Percentiles rank a stretch among this genome's conserved stretches.
These are phyloP conservation scores for Thuidium tamariscinum DNA, from an alignment of 225 moss, liverwort and hornwort genomes.

Conservation along the genomic window DNA sequence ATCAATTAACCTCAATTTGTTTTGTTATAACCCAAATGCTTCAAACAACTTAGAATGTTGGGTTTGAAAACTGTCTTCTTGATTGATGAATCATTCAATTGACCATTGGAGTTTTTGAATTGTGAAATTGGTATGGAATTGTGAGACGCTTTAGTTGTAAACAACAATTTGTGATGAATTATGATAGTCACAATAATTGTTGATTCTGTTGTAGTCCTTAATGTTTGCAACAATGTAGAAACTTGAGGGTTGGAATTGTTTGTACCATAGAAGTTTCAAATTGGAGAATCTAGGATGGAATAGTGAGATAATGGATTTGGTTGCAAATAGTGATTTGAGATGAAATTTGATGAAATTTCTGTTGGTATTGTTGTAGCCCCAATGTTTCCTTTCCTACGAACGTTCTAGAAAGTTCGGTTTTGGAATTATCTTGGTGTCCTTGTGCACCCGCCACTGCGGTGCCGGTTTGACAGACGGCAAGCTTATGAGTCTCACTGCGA, in stretches of 20 bases:
- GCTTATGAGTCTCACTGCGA: background rate
- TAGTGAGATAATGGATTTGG: background rate
- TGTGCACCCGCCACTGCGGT: background rate
- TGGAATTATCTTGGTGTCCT: background rate
- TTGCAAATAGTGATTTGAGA: background rate
- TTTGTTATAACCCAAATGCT: background rate
- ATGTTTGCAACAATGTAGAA: background rate
- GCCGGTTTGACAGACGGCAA: background rate
- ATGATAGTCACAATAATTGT: no score
- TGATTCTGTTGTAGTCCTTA: background rate
- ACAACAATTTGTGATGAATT: no score
- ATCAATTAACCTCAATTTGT: no score
- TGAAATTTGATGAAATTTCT: background rate
- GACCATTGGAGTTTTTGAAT: accelerated
- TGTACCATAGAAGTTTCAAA: background rate
- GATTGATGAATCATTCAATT: accelerated
- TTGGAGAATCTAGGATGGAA: background rate
- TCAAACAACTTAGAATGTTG: background rate
- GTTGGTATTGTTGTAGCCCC: background rate
- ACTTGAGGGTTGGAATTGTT: background rate
- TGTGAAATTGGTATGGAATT: background rate
- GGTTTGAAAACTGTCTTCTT: background rate
- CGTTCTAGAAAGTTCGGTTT: background rate
- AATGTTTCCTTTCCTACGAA: background rate
- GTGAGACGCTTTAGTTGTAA: no score